A percentile compares a stretch with the other conserved stretches of the same genome.
These are phyloP conservation scores for Cyberlindnera nakhonratchasimensis DNA, from an alignment of 805 yeast species.

Conservation along the genomic window DNA sequence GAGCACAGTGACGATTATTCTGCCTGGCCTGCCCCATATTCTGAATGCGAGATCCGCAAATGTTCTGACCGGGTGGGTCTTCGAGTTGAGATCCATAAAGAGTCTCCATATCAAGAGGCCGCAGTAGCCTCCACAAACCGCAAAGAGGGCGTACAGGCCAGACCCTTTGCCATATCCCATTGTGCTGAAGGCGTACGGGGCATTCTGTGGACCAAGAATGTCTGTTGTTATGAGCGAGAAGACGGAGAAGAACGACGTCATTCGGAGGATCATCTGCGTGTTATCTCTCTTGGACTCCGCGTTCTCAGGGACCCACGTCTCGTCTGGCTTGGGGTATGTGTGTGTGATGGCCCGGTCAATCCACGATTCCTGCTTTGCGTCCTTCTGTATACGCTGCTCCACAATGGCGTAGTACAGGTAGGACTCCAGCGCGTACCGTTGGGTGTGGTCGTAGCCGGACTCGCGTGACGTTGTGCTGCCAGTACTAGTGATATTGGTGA, in stretches of 20 bases:
- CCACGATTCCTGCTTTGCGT: not conserved
- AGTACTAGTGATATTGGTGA: not conserved
- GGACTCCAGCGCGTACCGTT: slow-evolving; percentile 6
- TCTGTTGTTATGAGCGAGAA: slow-evolving; percentile 47
- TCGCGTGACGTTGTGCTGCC: not conserved
- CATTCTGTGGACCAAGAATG: slow-evolving; percentile 44
- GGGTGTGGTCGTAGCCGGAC: slow-evolving; percentile 5
- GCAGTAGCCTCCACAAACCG: slow-evolving; percentile 39
- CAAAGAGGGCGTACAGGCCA: slow-evolving; percentile 39
- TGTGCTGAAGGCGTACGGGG: slow-evolving; percentile 43
- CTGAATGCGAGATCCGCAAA: slow-evolving; percentile 42
- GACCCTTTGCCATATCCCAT: slow-evolving; percentile 46
- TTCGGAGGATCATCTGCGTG: slow-evolving; percentile 7
- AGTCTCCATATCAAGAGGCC: slow-evolving; percentile 37
- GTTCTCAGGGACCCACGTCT: slow-evolving; percentile 9
- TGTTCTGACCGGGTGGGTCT: slow-evolving; percentile 40
- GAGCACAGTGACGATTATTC: slow-evolving; percentile 34
- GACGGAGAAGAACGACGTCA: slow-evolving; percentile 29
- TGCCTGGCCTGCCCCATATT: slow-evolving; percentile 33
- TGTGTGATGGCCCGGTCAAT: slow-evolving; percentile 1
- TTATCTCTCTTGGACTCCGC: slow-evolving; percentile 7
- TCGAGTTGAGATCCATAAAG: slow-evolving; percentile 38
- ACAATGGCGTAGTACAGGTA: slow-evolving; percentile 14
- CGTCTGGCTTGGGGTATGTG: slow-evolving; percentile 2
- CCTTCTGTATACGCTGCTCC: not conserved